Conservation (phyloP, 208 protist genomes). For the Trypanosoma boissoni region DNA sequence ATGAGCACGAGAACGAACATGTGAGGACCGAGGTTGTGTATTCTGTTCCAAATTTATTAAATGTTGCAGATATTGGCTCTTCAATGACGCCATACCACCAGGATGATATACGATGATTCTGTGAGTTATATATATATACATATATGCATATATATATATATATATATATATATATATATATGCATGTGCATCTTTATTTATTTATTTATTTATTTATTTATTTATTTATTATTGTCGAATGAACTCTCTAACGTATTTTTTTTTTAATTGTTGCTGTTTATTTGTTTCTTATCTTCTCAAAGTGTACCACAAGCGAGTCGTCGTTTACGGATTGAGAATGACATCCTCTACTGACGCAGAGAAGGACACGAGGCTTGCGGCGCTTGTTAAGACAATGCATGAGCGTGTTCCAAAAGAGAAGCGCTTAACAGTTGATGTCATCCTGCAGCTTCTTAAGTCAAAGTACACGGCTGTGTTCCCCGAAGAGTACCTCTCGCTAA, state of each 20-base stretch:
- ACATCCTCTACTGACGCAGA: conserved; percentile 30
- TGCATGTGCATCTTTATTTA: background rate
- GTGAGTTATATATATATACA: background rate
- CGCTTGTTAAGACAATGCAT: conserved; percentile 66
- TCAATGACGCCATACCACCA: too few species aligned
- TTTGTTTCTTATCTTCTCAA: background rate
- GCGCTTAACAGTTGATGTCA: conserved; percentile 55
- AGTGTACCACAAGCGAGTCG: background rate
- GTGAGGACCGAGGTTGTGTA: too few species aligned
- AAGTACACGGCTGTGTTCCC: conserved; percentile 65
- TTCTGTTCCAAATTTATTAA: too few species aligned
- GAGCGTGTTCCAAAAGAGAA: conserved; percentile 70
- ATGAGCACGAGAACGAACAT: too few species aligned
- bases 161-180: conserved; percentile 13
- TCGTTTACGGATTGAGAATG: background rate
- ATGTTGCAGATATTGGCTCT: too few species aligned
- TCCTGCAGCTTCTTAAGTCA: conserved; percentile 58
- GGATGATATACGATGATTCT: too few species aligned
- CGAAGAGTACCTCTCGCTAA: conserved; percentile 48
- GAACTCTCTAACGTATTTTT: conserved; percentile 7
- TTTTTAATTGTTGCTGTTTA: conserved; percentile 1
- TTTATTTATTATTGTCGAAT: background rate
- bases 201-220: conserved; percentile 8
- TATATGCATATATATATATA: conserved; percentile 4
- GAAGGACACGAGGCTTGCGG: conserved; percentile 56